Conservation (phyloP, 208 protist species). For the Crithidia fasciculata region DNA sequence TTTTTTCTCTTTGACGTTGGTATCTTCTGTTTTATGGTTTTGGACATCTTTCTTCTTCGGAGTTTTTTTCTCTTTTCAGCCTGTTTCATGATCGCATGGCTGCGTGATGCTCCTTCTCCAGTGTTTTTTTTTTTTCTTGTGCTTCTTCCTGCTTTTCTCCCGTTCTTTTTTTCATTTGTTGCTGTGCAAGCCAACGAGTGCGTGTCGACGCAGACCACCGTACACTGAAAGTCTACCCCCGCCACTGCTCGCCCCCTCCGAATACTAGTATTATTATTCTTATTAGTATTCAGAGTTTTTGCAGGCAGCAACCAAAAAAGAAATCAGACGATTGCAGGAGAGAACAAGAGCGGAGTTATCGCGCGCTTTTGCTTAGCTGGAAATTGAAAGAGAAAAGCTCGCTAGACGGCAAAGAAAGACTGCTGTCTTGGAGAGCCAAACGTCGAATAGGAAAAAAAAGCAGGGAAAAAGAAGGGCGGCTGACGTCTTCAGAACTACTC, state of each 20-base stretch:
- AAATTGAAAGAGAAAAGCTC: too few species aligned
- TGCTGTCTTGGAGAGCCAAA: neutral
- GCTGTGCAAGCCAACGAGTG: slow-evolving; percentile 1
- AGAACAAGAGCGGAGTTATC: neutral
- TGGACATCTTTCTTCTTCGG: neutral
- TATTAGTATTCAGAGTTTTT: too few species aligned
- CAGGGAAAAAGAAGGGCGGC: slow-evolving; percentile 1
- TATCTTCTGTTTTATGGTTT: neutral
- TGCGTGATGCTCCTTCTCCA: neutral
- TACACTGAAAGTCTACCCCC: slow-evolving; percentile 19
- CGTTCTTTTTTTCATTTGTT: neutral
- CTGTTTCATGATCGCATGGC: neutral
- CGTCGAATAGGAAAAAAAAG: neutral
- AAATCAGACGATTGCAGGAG: neutral
- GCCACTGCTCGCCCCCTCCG: too few species aligned
- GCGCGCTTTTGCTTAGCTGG: too few species aligned
- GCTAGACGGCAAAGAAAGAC: too few species aligned
- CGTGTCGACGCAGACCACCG: slow-evolving; percentile 9
- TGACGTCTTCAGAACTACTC: slow-evolving; percentile 6
- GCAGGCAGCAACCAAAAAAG: neutral
- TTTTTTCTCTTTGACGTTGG: neutral
- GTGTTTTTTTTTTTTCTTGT: neutral
- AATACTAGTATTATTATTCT: too few species aligned
- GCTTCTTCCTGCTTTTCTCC: neutral
- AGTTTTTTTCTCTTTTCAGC: too few species aligned